A percentile compares a stretch with the other conserved stretches of the same genome.
Evolutionary conservation across 306 rosid genomes (phyloP).

Genomic region (Lathyrus aphaca): DNA sequence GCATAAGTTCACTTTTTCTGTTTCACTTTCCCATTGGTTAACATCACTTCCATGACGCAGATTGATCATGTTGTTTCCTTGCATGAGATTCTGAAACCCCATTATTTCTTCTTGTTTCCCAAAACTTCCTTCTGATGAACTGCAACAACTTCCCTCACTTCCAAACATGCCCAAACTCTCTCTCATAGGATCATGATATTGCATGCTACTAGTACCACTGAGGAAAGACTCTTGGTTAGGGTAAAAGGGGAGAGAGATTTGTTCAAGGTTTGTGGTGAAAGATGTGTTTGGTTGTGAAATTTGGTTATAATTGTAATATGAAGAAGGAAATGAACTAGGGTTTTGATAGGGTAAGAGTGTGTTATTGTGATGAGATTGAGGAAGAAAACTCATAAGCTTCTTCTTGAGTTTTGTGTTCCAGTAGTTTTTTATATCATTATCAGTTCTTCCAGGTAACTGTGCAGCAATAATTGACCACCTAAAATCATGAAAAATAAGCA

Average conservation of each 20-base stretch:
- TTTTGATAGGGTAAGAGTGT: slow-evolving; percentile 34
- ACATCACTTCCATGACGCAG: slow-evolving; percentile 31
- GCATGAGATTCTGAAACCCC: slow-evolving; percentile 40
- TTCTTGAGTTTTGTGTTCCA: slow-evolving; percentile 98
- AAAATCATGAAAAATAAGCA: not conserved
- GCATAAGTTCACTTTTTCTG: slow-evolving; percentile 28
- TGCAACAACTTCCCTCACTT: slow-evolving; percentile 74
- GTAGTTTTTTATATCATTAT: slow-evolving; percentile 92
- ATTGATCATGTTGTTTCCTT: slow-evolving; percentile 37
- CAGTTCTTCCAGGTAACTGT: slow-evolving; percentile 90
- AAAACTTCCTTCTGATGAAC: slow-evolving; percentile 71
- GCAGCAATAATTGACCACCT: slow-evolving; percentile 98
- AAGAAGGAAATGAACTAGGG: slow-evolving; percentile 18
- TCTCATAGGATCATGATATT: slow-evolving; percentile 39
- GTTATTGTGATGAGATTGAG: slow-evolving; percentile 47
- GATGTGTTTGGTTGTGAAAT: slow-evolving; percentile 33
- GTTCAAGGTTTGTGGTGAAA: slow-evolving; percentile 40
- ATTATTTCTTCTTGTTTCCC: slow-evolving; percentile 58
- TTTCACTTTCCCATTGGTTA: slow-evolving; percentile 49
- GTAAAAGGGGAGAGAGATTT: slow-evolving; percentile 43
- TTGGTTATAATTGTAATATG: slow-evolving; percentile 28
- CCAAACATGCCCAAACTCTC: slow-evolving; percentile 60
- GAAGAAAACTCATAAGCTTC: slow-evolving; percentile 66
- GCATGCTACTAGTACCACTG: slow-evolving; percentile 38
- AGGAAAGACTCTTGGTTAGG: slow-evolving; percentile 49